Evolutionary conservation across 2,329 filamentous ascomycete species (phyloP).

Genomic region (Sclerotiophoma versabilis): DNA sequence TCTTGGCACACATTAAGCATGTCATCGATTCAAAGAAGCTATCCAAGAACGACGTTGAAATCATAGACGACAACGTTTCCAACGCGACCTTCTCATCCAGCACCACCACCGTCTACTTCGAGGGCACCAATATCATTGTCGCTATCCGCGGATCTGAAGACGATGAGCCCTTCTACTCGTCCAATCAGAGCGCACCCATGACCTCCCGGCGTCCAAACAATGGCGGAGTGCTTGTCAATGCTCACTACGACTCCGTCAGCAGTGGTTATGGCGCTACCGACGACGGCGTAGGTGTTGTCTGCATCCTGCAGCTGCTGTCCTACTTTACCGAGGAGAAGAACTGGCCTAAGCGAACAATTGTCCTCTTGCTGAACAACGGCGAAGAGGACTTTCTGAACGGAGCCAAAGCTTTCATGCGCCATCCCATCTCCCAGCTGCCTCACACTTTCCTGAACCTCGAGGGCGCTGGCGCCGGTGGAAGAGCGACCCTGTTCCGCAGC

Average conservation of each 20-base stretch:
- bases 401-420: conserved; percentile 82
- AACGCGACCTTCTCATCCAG: conserved; percentile 75
- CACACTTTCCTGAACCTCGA: conserved; percentile 95
- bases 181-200: conserved; percentile 60
- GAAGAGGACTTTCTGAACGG: conserved; percentile 94
- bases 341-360: conserved; percentile 78
- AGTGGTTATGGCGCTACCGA: conserved; percentile 94
- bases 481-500: conserved; percentile 84
- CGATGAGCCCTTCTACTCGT: conserved; percentile 66
- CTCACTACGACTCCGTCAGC: conserved; percentile 92
- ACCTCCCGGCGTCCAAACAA: conserved; percentile 57
- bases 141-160: conserved; percentile 85
- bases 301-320: conserved; percentile 81
- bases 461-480: conserved; percentile 89
- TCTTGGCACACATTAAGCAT: conserved; percentile 72
- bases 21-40: conserved; percentile 69
- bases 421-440: conserved; percentile 79
- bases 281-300: conserved; percentile 89
- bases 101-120: conserved; percentile 76
- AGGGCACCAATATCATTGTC: conserved; percentile 89
- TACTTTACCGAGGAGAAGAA: conserved; percentile 77
- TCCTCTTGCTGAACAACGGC: conserved; percentile 90
- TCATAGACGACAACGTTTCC: conserved; percentile 80
- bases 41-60: conserved; percentile 57
- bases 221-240: conserved; percentile 88